Conservation (phyloP, 345 rosid genomes). For the Eucalyptus erythrocorys region DNA sequence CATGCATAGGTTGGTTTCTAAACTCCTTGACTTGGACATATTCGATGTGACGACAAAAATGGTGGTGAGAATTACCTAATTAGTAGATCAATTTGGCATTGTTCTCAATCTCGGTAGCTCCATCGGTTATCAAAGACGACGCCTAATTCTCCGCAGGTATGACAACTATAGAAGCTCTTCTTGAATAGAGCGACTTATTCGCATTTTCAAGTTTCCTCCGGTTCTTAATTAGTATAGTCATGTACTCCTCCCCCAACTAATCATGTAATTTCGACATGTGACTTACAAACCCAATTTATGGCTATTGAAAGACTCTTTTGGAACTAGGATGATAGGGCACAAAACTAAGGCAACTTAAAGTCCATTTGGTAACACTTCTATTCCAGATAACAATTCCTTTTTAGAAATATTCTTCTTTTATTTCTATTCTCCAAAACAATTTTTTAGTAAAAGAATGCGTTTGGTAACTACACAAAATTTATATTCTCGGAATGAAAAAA, state of each 20-base stretch:
- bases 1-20: background rate
- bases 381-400: rapidly evolving
- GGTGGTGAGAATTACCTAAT: background rate
- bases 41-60: background rate
- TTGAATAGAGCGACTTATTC: background rate
- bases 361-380: rapidly evolving
- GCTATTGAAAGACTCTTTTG: background rate
- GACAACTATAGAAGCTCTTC: background rate
- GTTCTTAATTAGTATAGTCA: background rate
- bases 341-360: background rate
- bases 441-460: too few species aligned
- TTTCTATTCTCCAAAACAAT: rapidly evolving
- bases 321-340: background rate
- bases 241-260: background rate
- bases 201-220: background rate
- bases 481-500: rapidly evolving
- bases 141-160: rapidly evolving
- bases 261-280: background rate
- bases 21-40: background rate
- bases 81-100: background rate
- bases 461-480: rapidly evolving
- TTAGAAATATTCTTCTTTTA: rapidly evolving
- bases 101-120: background rate
- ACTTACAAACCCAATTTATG: background rate
- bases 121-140: background rate